Evolutionary conservation across 768 basidiomycete species (phyloP), one percentile per base, ranked within the genome.

Genomic region (Dacryopinax primogenitus): DNA sequence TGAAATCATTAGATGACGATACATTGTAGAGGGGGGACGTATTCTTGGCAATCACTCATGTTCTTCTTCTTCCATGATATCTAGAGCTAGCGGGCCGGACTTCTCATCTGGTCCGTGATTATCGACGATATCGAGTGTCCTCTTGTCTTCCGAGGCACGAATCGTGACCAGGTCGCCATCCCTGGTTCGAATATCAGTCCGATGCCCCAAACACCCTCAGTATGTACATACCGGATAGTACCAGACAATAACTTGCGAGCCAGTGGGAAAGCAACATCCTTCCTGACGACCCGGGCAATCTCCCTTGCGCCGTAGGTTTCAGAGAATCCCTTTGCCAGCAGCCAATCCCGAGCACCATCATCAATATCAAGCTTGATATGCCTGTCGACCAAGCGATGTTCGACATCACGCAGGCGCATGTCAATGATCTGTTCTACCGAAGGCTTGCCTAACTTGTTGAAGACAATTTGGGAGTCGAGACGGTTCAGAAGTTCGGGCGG

Each of bases 401-500:
- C 81, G 0, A 94, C 84, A 63, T 95, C 92, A 13, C 78, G 76
- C 18, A 95, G 78, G 9, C 92, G 84, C 7, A 95, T 78, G 1
- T 78, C 78, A 21, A 94, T 90, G 26, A 96, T 86, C 61, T 86
- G 77, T n/a, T 89, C 76, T 63, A 94, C 88, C 2, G 87, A 86
- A 26, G 76, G 72, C 28, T 79, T 81, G 1, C 88, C 85, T 18
- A 96, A 84, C 72, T 92, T 93, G 79, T 94, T 94, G 79, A 96
- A 95, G 9, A 95, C 86, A 16, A 88, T 78, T 76, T 89, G 88
- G 64, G 88, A 84, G 71, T 95, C 92, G 35, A 95, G 81, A 7
- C 92, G 86, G 72, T 94, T 94, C 64, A 94, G 81, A 1, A 95
- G 80, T 74, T 96, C 92, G 0, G 92, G 92, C 11, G 91, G 86